Base-by-base conservation (phyloP, 495 filamentous ascomycete species). In the Pseudomonodictys pantanalensis region DNA sequence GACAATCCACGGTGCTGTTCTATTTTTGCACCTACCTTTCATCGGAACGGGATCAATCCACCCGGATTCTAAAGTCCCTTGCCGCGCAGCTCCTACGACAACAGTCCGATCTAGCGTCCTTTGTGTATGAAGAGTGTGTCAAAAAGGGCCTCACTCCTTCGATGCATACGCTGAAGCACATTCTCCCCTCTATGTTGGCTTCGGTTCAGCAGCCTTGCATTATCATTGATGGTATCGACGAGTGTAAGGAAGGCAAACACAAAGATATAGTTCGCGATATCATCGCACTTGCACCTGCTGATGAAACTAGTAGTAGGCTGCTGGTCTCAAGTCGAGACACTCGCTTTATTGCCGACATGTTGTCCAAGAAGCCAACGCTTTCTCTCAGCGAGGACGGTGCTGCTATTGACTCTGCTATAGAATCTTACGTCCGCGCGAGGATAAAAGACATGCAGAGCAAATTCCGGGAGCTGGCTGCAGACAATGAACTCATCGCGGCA, bases 21-120 rank as follows among this genome's bases (percentile, higher is more conserved):
- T 48, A 41, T 20, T 58, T 58, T 24, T 58, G 30, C 44, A 58
- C 17, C 41, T 58, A 58, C 39, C 8, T 15, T 12, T 12, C 18
- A 25, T 35, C 32, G 15, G 7, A 35, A 8, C 32, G 32, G 7
- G 8, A 7, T 7, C n/a, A n/a, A n/a, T 35, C 32, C 32, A 15
- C 8, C 32, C 15, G 7, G 7, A 35, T 35, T 35, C 15, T 35
- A 8, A 15, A 7, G 8, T 8, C 32, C 7, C 32, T 35, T 8
- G 8, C 15, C 32, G 7, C 32, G 8, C 32, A 35, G 15, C 7
- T 35, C 32, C 32, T 35, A 7, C 32, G 32, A 7, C 32, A 35
- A 15, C 7, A 35, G 7, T 15, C 7, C 7, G 18, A 7, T 17
- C 7, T 45, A 18, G 7, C 42, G 7, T 7, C n/a, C 7, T 45